Conservation (phyloP, 2,329 filamentous ascomycete species). For the Colletotrichum sp. region DNA sequence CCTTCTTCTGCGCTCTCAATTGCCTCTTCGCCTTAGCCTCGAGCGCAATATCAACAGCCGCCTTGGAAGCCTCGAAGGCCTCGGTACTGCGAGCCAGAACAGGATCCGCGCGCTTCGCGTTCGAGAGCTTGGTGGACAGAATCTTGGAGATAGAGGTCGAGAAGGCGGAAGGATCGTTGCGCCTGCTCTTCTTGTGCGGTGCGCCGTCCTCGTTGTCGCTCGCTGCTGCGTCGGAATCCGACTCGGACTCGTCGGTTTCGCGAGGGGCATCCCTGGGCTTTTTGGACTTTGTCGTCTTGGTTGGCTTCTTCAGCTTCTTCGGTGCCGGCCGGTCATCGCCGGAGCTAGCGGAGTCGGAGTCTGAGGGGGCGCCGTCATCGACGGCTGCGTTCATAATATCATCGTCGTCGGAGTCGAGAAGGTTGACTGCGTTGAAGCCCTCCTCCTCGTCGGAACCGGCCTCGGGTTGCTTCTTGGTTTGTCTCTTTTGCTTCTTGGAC, state of each 20-base stretch:
- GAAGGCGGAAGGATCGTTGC: conserved; percentile 91
- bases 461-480: conserved; percentile 57
- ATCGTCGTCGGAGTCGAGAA: conserved; percentile 62
- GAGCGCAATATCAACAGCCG: conserved; percentile 76
- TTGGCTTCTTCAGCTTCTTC: conserved; percentile 27
- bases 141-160: conserved; percentile 94
- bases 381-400: conserved; percentile 58
- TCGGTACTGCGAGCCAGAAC: conserved; percentile 85
- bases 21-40: conserved; percentile 82
- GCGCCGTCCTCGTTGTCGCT: conserved; percentile 38
- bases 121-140: conserved; percentile 84
- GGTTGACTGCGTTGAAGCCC: conserved; percentile 55
- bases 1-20: conserved; percentile 79
- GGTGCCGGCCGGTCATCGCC: conserved; percentile 34
- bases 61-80: conserved; percentile 74
- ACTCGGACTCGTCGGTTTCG: conserved; percentile 33
- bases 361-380: conserved; percentile 51
- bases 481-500: conserved; percentile 52
- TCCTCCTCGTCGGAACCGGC: conserved; percentile 49
- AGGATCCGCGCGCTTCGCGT: conserved; percentile 82
- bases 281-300: conserved; percentile 23
- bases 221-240: conserved; percentile 30
- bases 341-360: conserved; percentile 38
- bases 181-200: conserved; percentile 66
- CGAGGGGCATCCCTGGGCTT: conserved; percentile 16